These are phyloP conservation scores for Hymenoscyphus repandus DNA, from an alignment of 2,329 filamentous ascomycete species.

Conservation along the genomic window DNA sequence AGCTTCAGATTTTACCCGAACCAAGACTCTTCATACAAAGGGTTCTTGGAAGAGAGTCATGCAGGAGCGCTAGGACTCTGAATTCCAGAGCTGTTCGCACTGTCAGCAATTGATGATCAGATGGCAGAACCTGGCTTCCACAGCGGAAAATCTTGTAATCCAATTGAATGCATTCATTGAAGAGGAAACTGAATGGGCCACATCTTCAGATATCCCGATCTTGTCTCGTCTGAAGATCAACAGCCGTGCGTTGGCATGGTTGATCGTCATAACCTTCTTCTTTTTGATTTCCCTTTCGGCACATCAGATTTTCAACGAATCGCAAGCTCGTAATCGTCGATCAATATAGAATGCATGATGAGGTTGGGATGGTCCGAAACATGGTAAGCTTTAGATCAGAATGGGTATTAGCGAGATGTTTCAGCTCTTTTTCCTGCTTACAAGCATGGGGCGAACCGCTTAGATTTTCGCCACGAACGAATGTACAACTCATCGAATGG, in stretches of 20 bases:
- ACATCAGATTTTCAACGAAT: not conserved
- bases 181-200: not conserved
- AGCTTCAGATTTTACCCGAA: not conserved
- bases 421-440: too few relatives aligned
- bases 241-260: not conserved
- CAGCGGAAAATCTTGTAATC: not conserved
- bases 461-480: too few relatives aligned
- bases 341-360: too few relatives aligned
- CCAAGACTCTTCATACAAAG: not conserved
- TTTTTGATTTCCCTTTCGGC: too few relatives aligned
- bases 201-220: not conserved
- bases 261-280: not conserved
- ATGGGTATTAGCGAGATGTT: too few relatives aligned
- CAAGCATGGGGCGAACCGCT: too few relatives aligned
- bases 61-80: not conserved
- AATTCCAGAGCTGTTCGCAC: not conserved
- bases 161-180: not conserved
- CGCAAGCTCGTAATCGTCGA: too few relatives aligned
- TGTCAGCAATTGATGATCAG: slow-evolving; percentile 2
- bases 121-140: not conserved
- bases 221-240: slow-evolving; percentile 7
- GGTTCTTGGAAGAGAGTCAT: not conserved
- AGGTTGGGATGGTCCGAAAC: too few relatives aligned
- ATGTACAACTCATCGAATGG: too few relatives aligned
- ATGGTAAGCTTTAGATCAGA: too few relatives aligned